A percentile compares a stretch with the other conserved stretches of the same genome.
These are phyloP conservation scores for Danielozyma ontarioensis DNA, from an alignment of 805 yeast genomes.

Conservation along the genomic window DNA sequence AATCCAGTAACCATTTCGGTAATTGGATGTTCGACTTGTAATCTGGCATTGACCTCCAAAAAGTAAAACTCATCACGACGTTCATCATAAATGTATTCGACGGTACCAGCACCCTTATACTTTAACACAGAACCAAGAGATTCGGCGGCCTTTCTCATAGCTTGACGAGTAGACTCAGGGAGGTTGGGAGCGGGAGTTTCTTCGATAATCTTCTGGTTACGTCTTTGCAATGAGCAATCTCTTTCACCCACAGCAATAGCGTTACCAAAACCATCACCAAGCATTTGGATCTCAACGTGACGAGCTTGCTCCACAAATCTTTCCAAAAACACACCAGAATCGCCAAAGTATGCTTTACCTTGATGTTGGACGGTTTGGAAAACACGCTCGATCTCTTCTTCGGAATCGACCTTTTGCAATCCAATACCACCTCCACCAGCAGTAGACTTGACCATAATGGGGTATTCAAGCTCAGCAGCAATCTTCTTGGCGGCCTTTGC, in stretches of 20 bases:
- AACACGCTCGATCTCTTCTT: slow-evolving; percentile 74
- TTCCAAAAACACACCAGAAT: slow-evolving; percentile 91
- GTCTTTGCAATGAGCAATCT: slow-evolving; percentile 95
- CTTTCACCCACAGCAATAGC: slow-evolving; percentile 96
- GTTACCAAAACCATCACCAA: slow-evolving; percentile 92
- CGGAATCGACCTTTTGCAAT: slow-evolving; percentile 84
- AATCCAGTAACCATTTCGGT: slow-evolving; percentile 94
- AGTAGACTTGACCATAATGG: slow-evolving; percentile 94
- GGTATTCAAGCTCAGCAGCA: slow-evolving; percentile 75
- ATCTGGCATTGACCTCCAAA: slow-evolving; percentile 91
- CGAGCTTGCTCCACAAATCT: slow-evolving; percentile 92
- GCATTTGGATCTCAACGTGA: slow-evolving; percentile 94
- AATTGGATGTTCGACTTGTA: slow-evolving; percentile 97
- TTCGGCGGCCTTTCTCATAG: slow-evolving; percentile 81
- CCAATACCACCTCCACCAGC: slow-evolving; percentile 99
- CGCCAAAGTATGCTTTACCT: slow-evolving; percentile 90
- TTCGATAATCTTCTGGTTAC: slow-evolving; percentile 94
- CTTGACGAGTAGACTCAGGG: slow-evolving; percentile 69
- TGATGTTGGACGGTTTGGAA: slow-evolving; percentile 91
- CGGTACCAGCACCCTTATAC: slow-evolving; percentile 96
- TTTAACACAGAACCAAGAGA: slow-evolving; percentile 75
- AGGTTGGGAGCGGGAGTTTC: slow-evolving; percentile 97
- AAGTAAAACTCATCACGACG: slow-evolving; percentile 85
- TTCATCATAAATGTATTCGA: slow-evolving; percentile 90
- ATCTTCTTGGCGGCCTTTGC: slow-evolving; percentile 70